Percentiles rank a stretch among this genome's conserved stretches.
Conservation (phyloP, 208 protist species). For the Zelonia costaricensis region DNA sequence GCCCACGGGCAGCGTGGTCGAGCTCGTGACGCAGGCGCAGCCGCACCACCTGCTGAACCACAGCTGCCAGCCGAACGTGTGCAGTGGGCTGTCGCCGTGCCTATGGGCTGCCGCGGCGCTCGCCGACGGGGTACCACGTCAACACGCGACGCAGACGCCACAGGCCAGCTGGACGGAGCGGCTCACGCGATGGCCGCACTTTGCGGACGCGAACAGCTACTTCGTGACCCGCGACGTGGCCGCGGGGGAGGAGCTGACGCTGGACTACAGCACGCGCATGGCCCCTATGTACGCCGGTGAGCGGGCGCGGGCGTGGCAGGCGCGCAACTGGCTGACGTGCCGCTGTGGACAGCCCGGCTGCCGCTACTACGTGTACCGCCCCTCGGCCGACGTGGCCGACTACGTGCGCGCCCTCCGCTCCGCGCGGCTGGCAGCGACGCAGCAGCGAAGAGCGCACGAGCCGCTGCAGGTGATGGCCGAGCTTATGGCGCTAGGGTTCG, state of each 20-base stretch:
- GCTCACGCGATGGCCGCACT: slow-evolving; percentile 42
- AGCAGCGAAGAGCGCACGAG: not conserved
- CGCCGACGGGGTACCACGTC: no score
- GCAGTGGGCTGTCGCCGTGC: slow-evolving; percentile 56
- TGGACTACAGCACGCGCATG: slow-evolving; percentile 67
- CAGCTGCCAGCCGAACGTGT: slow-evolving; percentile 70
- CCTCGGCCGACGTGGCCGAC: slow-evolving; percentile 7
- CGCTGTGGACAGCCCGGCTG: slow-evolving; percentile 50
- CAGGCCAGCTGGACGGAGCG: slow-evolving; percentile 26
- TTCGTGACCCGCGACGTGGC: slow-evolving; percentile 63
- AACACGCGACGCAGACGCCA: no score
- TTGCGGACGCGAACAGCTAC: slow-evolving; percentile 76
- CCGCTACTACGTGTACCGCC: slow-evolving; percentile 61
- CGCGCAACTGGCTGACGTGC: slow-evolving; percentile 42
- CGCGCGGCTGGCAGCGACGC: not conserved
- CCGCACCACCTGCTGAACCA: slow-evolving; percentile 82
- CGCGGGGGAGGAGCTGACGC: slow-evolving; percentile 67
- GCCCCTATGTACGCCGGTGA: slow-evolving; percentile 51
- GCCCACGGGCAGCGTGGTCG: slow-evolving; percentile 52
- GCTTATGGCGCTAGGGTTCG: slow-evolving; percentile 45
- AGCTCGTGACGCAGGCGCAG: slow-evolving; percentile 65
- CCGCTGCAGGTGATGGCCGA: slow-evolving; percentile 23
- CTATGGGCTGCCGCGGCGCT: slow-evolving; percentile 53
- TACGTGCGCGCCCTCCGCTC: slow-evolving; percentile 9
- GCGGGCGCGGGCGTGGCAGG: slow-evolving; percentile 13